phyloP scores from a whole-genome alignment of 2,329 filamentous ascomycete species.

The Didymellaceae sp. region DNA sequence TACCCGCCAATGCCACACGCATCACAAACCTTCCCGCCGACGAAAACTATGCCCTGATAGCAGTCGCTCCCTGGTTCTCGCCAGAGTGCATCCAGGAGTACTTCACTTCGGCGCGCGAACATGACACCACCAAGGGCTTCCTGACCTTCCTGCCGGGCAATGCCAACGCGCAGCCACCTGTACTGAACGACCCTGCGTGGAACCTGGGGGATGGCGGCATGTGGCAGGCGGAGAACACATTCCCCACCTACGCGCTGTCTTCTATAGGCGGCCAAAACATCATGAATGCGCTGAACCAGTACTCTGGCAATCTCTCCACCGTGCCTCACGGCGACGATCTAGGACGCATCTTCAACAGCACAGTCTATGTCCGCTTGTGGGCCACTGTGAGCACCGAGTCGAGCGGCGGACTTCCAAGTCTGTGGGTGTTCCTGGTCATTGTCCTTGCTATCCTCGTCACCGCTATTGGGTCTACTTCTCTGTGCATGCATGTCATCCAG shows the following conservation, averaged over 20 bases:
- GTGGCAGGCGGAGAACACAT: constrained; percentile 77
- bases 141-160: constrained; percentile 61
- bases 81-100: constrained; percentile 75
- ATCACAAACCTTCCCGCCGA: constrained; percentile 69
- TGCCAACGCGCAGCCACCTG: constrained; percentile 66
- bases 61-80: constrained; percentile 85
- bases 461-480: constrained; percentile 71
- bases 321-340: constrained; percentile 52
- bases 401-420: constrained; percentile 68
- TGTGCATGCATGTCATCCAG: constrained; percentile 79
- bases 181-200: constrained; percentile 71
- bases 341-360: constrained; percentile 44
- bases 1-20: constrained; percentile 78
- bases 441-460: constrained; percentile 74
- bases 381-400: constrained; percentile 58
- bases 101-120: constrained; percentile 67
- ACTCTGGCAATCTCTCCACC: constrained; percentile 74
- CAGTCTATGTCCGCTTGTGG: constrained; percentile 60
- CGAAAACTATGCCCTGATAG: constrained; percentile 74
- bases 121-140: constrained; percentile 60
- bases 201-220: constrained; percentile 68
- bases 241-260: constrained; percentile 83
- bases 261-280: constrained; percentile 70
- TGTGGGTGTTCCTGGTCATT: constrained; percentile 79
- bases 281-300: constrained; percentile 74